A percentile compares a stretch with the other conserved stretches of the same genome.
phyloP scores from a whole-genome alignment of 345 rosid genomes.

The Populus davidiana region DNA sequence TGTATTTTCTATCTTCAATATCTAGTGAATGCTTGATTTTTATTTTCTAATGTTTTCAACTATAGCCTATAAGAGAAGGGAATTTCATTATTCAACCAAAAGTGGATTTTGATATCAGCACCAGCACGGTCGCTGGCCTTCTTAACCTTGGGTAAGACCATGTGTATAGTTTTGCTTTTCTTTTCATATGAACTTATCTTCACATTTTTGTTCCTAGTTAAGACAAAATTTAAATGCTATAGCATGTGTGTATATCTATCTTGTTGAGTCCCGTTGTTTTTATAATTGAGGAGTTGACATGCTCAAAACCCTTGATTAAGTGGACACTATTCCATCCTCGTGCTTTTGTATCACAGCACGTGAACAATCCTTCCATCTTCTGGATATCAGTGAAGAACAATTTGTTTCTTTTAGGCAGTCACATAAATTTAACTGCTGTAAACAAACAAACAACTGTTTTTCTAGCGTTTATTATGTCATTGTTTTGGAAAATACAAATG shows the following conservation, averaged over 20 bases:
- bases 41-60: constrained; percentile 24
- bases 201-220: background rate
- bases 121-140: constrained; percentile 96
- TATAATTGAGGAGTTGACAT: background rate
- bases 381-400: background rate
- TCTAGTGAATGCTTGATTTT: constrained; percentile 15
- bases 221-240: background rate
- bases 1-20: constrained; percentile 19
- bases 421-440: background rate
- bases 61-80: constrained; percentile 97
- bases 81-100: constrained; percentile 98
- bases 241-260: background rate
- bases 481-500: background rate
- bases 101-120: constrained; percentile 98
- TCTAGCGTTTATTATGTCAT: background rate
- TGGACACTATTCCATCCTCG: background rate
- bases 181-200: constrained; percentile 1
- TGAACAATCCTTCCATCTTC: background rate
- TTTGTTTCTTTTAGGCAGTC: background rate
- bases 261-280: background rate
- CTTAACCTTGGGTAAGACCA: constrained; percentile 90
- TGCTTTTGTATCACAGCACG: background rate
- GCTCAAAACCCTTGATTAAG: background rate
- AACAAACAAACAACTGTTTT: background rate
- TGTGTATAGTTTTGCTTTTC: background rate